These are phyloP conservation scores for Camelina sativa DNA, from an alignment of 345 rosid species.

Conservation along the genomic window DNA sequence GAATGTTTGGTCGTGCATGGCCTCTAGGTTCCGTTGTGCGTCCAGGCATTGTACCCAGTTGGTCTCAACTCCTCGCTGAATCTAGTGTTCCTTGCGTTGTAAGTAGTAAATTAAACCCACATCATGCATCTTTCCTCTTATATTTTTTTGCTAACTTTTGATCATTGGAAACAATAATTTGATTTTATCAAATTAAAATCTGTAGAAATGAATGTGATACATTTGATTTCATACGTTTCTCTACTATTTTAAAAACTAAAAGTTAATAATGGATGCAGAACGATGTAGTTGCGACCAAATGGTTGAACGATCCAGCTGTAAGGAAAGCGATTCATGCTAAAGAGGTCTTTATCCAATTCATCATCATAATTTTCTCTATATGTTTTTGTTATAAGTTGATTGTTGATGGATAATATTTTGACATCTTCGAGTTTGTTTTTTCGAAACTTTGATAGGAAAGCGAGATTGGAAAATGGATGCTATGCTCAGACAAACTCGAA, in stretches of 20 bases:
- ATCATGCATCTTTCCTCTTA: slow-evolving; percentile 18
- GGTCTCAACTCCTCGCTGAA: slow-evolving; percentile 73
- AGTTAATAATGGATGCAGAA: slow-evolving; percentile 48
- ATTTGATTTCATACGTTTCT: not conserved
- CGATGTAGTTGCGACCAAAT: slow-evolving; percentile 74
- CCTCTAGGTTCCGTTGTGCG: slow-evolving; percentile 81
- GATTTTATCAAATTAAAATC: not conserved
- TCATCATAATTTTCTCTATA: not conserved
- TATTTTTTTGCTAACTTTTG: not conserved
- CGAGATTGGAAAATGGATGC: slow-evolving; percentile 55
- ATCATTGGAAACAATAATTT: not conserved
- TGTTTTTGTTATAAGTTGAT: not conserved
- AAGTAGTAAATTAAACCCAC: slow-evolving; percentile 38
- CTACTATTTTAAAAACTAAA: slow-evolving; percentile 1
- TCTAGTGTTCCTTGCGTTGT: slow-evolving; percentile 63
- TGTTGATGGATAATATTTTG: not conserved
- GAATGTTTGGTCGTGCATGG: slow-evolving; percentile 97
- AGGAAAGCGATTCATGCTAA: slow-evolving; percentile 78
- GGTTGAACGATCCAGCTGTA: slow-evolving; percentile 73
- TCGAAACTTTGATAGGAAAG: slow-evolving; percentile 45
- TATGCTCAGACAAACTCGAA: slow-evolving; percentile 52
- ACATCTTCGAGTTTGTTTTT: not conserved
- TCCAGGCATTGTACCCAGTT: slow-evolving; percentile 80
- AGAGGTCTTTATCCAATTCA: slow-evolving; percentile 47
- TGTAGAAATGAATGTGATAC: not conserved